Conservation (phyloP, 768 basidiomycete species). For the Piloderma croceum region DNA sequence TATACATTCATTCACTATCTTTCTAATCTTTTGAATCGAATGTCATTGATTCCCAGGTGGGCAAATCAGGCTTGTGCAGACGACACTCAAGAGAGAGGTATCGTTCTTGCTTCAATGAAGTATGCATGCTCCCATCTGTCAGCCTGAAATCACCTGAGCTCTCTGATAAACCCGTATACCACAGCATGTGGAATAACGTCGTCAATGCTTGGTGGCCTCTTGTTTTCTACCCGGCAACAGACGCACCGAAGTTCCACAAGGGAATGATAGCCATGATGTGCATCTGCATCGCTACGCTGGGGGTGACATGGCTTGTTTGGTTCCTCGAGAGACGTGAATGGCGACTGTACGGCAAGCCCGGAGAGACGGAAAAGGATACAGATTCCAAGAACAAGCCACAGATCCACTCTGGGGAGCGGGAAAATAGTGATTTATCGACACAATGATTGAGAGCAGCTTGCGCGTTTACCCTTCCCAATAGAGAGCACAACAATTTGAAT, state of each 20-base stretch:
- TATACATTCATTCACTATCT: slow-evolving; percentile 8
- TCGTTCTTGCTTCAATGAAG: slow-evolving; percentile 78
- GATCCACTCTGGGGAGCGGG: too few species aligned
- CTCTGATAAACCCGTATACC: not conserved
- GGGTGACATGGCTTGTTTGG: slow-evolving; percentile 52
- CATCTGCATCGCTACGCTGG: slow-evolving; percentile 49
- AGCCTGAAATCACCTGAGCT: slow-evolving; percentile 1
- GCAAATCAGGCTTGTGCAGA: slow-evolving; percentile 74
- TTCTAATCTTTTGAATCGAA: slow-evolving; percentile 1
- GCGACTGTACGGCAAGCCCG: too few species aligned
- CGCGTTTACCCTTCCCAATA: too few species aligned
- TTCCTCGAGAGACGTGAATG: slow-evolving; percentile 44
- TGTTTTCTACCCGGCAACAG: slow-evolving; percentile 68
- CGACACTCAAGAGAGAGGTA: slow-evolving; percentile 61
- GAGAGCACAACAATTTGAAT: too few species aligned
- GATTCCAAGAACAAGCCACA: too few species aligned
- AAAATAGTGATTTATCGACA: too few species aligned
- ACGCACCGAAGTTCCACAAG: slow-evolving; percentile 60
- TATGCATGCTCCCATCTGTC: slow-evolving; percentile 19
- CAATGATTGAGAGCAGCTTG: too few species aligned
- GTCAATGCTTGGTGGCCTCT: slow-evolving; percentile 69
- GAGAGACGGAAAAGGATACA: too few species aligned
- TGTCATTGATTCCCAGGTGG: slow-evolving; percentile 42
- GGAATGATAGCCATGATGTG: slow-evolving; percentile 69
- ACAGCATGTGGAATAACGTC: slow-evolving; percentile 64